Conservation (phyloP, 345 rosid species). For the Eutrema heterophyllum region DNA sequence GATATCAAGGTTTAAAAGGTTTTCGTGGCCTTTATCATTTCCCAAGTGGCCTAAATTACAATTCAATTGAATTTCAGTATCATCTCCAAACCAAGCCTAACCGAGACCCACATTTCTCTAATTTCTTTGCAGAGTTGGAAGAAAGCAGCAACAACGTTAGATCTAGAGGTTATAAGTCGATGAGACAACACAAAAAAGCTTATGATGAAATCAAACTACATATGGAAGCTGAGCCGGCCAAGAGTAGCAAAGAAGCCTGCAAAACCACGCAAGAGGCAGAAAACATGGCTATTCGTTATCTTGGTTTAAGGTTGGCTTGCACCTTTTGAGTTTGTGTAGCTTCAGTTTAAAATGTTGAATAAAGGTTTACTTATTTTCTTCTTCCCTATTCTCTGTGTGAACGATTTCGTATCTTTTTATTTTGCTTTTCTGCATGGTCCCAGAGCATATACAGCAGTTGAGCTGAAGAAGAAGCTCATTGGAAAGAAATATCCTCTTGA, state of each 20-base stretch:
- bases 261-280: constrained; percentile 48
- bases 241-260: constrained; percentile 20
- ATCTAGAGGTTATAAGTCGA: constrained; percentile 20
- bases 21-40: not conserved
- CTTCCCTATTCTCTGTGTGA: not conserved
- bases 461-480: constrained; percentile 67
- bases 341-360: not conserved
- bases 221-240: constrained; percentile 20
- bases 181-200: constrained; percentile 31
- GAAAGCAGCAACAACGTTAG: constrained; percentile 12
- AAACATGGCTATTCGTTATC: constrained; percentile 54
- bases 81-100: not conserved
- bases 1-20: not conserved
- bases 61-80: not conserved
- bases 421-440: constrained; percentile 6
- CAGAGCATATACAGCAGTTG: constrained; percentile 67
- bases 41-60: not conserved
- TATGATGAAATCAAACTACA: constrained; percentile 34
- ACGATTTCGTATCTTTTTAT: not conserved
- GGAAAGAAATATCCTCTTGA: constrained; percentile 53
- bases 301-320: constrained; percentile 51
- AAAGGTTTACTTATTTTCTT: not conserved
- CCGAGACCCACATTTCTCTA: not conserved
- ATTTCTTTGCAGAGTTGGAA: constrained; percentile 27
- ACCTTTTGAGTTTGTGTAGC: not conserved